A percentile compares a stretch with the other conserved stretches of the same genome.
Evolutionary conservation across 352 stramenopile genomes (phyloP).

Genomic region (Pythium volutum): DNA sequence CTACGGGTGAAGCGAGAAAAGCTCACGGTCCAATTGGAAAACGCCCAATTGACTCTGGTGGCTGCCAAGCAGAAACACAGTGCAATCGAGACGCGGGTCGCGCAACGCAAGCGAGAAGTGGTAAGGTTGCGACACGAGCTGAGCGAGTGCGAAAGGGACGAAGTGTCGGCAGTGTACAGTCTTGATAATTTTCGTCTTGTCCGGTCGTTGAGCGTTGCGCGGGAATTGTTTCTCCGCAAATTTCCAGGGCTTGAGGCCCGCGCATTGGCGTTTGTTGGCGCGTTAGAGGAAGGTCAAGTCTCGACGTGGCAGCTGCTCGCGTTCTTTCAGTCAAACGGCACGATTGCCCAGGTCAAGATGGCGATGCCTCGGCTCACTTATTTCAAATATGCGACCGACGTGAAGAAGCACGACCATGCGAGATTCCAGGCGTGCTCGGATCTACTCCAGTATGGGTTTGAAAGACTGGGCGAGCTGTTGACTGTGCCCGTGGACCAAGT

Average conservation of each 20-base stretch:
- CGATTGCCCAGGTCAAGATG: constrained; percentile 57
- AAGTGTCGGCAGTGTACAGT: constrained; percentile 57
- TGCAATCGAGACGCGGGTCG: background rate
- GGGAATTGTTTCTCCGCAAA: constrained; percentile 54
- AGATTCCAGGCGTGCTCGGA: constrained; percentile 47
- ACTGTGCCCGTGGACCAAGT: constrained; percentile 31
- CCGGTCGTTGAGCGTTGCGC: constrained; percentile 37
- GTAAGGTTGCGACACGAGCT: constrained; percentile 23
- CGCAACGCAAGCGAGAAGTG: constrained; percentile 24
- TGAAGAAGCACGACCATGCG: constrained; percentile 44
- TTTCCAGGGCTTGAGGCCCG: constrained; percentile 68
- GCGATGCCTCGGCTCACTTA: constrained; percentile 55
- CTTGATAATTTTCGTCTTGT: constrained; percentile 39
- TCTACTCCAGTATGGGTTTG: constrained; percentile 54
- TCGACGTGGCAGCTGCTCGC: constrained; percentile 61
- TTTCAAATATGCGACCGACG: constrained; percentile 43
- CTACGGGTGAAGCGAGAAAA: constrained; percentile 35
- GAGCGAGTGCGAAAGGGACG: constrained; percentile 31
- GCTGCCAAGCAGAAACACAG: constrained; percentile 23
- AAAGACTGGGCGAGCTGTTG: constrained; percentile 57
- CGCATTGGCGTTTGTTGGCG: constrained; percentile 48
- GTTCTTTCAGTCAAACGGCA: constrained; percentile 55
- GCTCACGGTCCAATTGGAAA: constrained; percentile 34
- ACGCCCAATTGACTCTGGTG: constrained; percentile 19
- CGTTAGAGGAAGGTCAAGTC: constrained; percentile 42